Conservation (phyloP, 805 yeast species). For the Saccharomyces paradoxus region DNA sequence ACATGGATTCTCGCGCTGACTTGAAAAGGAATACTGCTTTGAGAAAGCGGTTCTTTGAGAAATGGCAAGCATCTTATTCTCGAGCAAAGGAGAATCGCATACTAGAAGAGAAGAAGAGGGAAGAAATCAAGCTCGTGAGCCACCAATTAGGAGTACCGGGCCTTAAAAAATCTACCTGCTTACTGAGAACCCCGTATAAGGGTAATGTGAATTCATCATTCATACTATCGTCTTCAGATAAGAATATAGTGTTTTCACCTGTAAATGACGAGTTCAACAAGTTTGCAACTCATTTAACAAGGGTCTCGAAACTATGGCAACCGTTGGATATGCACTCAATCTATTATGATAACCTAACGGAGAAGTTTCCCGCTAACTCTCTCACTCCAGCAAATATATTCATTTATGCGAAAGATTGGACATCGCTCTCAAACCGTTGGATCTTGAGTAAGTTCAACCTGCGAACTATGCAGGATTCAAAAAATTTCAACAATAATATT, state of each 20-base stretch:
- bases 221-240: slow-evolving; percentile 16
- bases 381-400: slow-evolving; percentile 11
- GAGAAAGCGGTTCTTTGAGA: slow-evolving; percentile 27
- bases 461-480: slow-evolving; percentile 1
- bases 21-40: slow-evolving; percentile 28
- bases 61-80: slow-evolving; percentile 28
- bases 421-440: slow-evolving; percentile 29
- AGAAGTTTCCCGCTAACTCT: slow-evolving; percentile 1
- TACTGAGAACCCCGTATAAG: slow-evolving; percentile 15
- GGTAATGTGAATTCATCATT: slow-evolving; percentile 13
- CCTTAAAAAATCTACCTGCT: slow-evolving; percentile 17
- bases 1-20: slow-evolving; percentile 42
- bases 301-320: slow-evolving; percentile 39
- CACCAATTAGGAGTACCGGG: slow-evolving; percentile 32
- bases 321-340: slow-evolving; percentile 36
- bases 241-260: slow-evolving; percentile 17
- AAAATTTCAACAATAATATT: neutral
- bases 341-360: slow-evolving; percentile 20
- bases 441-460: slow-evolving; percentile 30
- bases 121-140: slow-evolving; percentile 33
- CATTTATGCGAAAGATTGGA: slow-evolving; percentile 22
- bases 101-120: slow-evolving; percentile 30
- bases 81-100: slow-evolving; percentile 10
- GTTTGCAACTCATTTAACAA: slow-evolving; percentile 28
- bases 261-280: slow-evolving; percentile 24